phyloP scores from a whole-genome alignment of 495 filamentous ascomycete species.

The Saxispiralis lemnorum region DNA sequence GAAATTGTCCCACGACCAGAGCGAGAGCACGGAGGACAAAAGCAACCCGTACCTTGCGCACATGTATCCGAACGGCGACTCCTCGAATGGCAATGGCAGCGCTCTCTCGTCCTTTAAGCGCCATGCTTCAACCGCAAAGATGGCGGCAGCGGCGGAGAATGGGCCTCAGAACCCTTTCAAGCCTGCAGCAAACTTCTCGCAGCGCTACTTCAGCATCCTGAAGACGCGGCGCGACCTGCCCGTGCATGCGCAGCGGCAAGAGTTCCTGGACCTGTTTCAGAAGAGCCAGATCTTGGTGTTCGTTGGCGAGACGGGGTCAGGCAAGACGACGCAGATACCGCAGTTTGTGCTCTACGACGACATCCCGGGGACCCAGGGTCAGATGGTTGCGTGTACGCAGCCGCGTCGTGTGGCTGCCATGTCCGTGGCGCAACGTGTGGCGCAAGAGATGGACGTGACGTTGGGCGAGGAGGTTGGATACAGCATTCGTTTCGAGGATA shows the following conservation, averaged over 20 bases:
- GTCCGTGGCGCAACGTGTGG: constrained; percentile 97
- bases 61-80: constrained; percentile 40
- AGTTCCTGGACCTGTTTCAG: constrained; percentile 86
- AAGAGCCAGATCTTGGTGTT: constrained; percentile 90
- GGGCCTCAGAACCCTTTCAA: constrained; percentile 75
- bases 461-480: constrained; percentile 95
- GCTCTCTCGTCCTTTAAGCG: constrained; percentile 49
- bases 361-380: constrained; percentile 63
- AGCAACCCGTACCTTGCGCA: constrained; percentile 84
- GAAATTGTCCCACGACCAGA: constrained; percentile 22
- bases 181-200: constrained; percentile 44
- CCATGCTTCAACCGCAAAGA: constrained; percentile 62
- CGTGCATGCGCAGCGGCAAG: constrained; percentile 71
- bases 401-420: constrained; percentile 95
- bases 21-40: constrained; percentile 32
- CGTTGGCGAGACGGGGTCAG: constrained; percentile 97
- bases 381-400: constrained; percentile 93
- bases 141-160: constrained; percentile 61
- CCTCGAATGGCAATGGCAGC: constrained; percentile 9
- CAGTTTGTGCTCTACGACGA: constrained; percentile 97
- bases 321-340: constrained; percentile 97
- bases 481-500: constrained; percentile 97
- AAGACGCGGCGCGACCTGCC: constrained; percentile 69
- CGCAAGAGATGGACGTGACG: constrained; percentile 84
- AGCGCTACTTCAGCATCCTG: constrained; percentile 75